phyloP scores from a whole-genome alignment of 495 filamentous ascomycete genomes.

The Penicillium robsamsonii region DNA sequence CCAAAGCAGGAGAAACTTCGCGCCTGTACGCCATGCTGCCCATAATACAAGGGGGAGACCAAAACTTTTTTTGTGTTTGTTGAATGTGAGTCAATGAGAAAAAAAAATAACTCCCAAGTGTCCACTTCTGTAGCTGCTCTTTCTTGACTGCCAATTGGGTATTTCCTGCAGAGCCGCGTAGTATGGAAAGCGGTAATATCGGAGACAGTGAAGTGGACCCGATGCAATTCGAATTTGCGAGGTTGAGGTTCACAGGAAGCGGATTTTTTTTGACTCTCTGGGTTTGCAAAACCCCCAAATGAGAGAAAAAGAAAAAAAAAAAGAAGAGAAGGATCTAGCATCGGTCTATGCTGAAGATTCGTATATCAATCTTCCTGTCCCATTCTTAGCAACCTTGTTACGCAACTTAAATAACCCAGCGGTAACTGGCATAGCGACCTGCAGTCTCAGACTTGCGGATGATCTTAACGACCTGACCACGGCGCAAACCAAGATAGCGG shows the following conservation, averaged over 20 bases:
- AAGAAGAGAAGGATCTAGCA: neutral
- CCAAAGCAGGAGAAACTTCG: constrained; percentile 31
- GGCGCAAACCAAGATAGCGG: constrained; percentile 83
- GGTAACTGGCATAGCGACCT: constrained; percentile 59
- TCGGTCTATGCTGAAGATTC: neutral
- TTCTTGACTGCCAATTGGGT: neutral
- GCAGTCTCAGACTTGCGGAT: constrained; percentile 73
- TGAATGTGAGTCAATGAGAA: constrained; percentile 10
- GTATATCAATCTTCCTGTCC: neutral
- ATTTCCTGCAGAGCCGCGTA: neutral
- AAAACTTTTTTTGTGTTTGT: constrained; percentile 31
- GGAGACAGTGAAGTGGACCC: constrained; percentile 15
- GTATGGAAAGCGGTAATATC: neutral
- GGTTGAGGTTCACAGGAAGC: neutral
- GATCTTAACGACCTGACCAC: constrained; percentile 98
- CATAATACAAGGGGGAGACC: constrained; percentile 38
- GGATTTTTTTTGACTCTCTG: neutral
- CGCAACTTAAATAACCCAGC: constrained; percentile 57
- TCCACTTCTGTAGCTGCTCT: constrained; percentile 11
- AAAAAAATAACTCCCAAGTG: constrained; percentile 18
- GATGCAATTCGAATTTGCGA: constrained; percentile 9
- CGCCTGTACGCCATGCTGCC: constrained; percentile 50
- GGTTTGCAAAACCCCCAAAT: neutral
- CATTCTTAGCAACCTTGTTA: neutral
- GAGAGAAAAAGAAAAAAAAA: neutral